These are phyloP conservation scores for Tothia fuscella DNA, from an alignment of 2,329 filamentous ascomycete genomes.

Conservation along the genomic window DNA sequence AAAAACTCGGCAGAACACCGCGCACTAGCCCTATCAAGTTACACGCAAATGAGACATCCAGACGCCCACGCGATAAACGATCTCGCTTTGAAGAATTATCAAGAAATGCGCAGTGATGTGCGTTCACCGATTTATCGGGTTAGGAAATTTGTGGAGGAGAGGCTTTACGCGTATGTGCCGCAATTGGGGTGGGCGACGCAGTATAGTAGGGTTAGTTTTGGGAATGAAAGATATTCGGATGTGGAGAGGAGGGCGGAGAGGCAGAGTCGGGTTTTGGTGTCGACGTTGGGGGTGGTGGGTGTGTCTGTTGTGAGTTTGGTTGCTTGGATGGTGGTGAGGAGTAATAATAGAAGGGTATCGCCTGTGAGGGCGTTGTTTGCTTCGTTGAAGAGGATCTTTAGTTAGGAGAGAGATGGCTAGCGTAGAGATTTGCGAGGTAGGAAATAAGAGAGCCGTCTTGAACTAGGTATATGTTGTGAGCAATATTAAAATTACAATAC, in stretches of 20 bases:
- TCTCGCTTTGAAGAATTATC: slow-evolving; percentile 79
- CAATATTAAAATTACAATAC: no score
- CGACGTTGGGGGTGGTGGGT: slow-evolving; percentile 22
- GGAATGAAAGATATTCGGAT: slow-evolving; percentile 81
- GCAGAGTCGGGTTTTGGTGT: slow-evolving; percentile 43
- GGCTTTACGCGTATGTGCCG: slow-evolving; percentile 63
- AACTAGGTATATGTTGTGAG: no score
- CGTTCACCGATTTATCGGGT: slow-evolving; percentile 64
- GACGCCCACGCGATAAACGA: slow-evolving; percentile 89
- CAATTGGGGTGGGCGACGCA: slow-evolving; percentile 79
- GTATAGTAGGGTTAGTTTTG: slow-evolving; percentile 86
- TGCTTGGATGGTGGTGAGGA: not conserved
- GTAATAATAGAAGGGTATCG: not conserved
- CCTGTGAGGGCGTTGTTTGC: not conserved
- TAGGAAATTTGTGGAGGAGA: slow-evolving; percentile 79
- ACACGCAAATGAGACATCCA: slow-evolving; percentile 58
- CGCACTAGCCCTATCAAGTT: slow-evolving; percentile 51
- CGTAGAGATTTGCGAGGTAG: no score
- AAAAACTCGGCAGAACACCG: slow-evolving; percentile 22
- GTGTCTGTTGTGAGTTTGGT: not conserved
- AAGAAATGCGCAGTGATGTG: slow-evolving; percentile 85
- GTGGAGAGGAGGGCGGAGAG: slow-evolving; percentile 57
- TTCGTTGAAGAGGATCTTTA: not conserved
- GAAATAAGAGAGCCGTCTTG: no score
- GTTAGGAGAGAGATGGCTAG: no score